Conservation (phyloP, 768 basidiomycete genomes). For the Russula virescens region DNA sequence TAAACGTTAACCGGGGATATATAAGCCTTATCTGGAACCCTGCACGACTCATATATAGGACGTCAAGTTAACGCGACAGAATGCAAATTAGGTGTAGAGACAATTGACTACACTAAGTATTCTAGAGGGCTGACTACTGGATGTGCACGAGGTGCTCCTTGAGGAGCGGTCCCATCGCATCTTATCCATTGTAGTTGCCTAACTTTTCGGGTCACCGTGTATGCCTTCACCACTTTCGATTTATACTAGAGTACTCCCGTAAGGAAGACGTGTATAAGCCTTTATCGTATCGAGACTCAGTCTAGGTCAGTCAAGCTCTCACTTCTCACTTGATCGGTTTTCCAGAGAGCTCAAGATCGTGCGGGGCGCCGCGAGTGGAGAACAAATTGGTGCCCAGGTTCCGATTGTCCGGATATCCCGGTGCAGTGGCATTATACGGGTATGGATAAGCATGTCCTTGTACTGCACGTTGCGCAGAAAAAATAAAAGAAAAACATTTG, state of each 20-base stretch:
- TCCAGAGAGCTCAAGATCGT: not conserved
- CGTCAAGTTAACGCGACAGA: not conserved
- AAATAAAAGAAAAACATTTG: not conserved
- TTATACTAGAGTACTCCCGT: not conserved
- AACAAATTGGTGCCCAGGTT: not conserved
- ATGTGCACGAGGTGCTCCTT: too few relatives aligned
- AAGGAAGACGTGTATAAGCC: not conserved
- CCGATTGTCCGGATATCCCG: constrained; percentile 1
- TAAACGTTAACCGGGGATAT: not conserved
- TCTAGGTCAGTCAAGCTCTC: too few relatives aligned
- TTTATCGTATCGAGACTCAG: not conserved
- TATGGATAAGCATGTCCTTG: constrained; percentile 1
- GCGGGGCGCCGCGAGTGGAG: not conserved
- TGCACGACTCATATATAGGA: too few relatives aligned
- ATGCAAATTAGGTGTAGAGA: not conserved
- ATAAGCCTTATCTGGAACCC: not conserved
- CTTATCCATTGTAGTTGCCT: too few relatives aligned
- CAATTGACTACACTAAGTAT: not conserved
- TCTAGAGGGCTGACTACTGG: too few relatives aligned
- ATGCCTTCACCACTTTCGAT: not conserved
- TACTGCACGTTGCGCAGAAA: not conserved
- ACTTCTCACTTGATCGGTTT: constrained; percentile 3
- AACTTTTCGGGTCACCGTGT: not conserved
- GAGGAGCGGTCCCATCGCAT: too few relatives aligned
- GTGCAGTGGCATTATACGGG: not conserved